phyloP scores from a whole-genome alignment of 768 basidiomycete species.

The Pleurotus giganteus region DNA sequence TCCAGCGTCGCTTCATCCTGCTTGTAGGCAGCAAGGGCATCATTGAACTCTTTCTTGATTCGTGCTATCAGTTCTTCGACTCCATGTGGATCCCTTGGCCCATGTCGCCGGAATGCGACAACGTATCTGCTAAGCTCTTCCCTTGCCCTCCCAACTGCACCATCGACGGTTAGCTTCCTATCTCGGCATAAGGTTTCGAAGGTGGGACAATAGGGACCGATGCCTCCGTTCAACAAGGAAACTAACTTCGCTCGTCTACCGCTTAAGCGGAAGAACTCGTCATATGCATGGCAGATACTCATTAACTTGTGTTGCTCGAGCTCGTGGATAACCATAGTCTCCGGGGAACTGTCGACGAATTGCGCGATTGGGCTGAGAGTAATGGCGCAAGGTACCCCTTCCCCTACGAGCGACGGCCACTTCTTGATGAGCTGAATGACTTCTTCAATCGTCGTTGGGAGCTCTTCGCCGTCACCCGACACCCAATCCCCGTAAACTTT shows the following conservation, averaged over 20 bases:
- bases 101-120: not conserved
- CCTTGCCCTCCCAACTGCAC: not conserved
- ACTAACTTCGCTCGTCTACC: not conserved
- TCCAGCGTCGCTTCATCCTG: conserved; percentile 11
- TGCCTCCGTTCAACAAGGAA: not conserved
- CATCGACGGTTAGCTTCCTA: conserved; percentile 3
- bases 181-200: not conserved
- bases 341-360: conserved; percentile 7
- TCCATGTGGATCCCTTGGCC: not conserved
- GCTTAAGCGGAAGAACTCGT: conserved; percentile 5
- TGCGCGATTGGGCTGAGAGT: conserved; percentile 11
- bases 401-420: conserved; percentile 6
- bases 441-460: conserved; percentile 11
- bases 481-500: conserved; percentile 9
- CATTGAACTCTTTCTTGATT: not conserved
- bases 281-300: conserved; percentile 1
- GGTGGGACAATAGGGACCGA: conserved; percentile 1
- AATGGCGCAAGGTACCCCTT: conserved; percentile 14
- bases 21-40: not conserved
- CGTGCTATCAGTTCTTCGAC: not conserved
- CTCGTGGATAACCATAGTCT: not conserved
- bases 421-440: conserved; percentile 11
- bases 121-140: not conserved
- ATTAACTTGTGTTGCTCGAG: conserved; percentile 5
- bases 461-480: not conserved